These are phyloP conservation scores for Pythium guiyangense DNA, from an alignment of 352 stramenopile genomes.

Conservation along the genomic window DNA sequence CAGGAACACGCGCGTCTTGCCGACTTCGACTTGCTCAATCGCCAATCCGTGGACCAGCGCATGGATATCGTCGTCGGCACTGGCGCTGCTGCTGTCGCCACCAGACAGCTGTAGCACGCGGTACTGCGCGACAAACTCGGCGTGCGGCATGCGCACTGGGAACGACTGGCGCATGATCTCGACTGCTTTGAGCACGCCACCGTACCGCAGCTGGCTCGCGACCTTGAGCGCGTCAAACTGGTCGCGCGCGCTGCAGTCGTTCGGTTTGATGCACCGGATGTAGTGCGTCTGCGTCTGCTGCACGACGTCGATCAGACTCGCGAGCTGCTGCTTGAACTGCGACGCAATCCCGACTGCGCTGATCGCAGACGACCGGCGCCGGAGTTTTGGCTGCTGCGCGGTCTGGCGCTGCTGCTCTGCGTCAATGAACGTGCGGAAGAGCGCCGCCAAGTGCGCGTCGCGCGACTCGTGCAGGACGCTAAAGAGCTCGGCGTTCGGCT, in stretches of 20 bases:
- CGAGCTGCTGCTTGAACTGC: constrained; percentile 93
- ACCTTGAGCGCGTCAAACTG: constrained; percentile 87
- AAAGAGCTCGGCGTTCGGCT: constrained; percentile 74
- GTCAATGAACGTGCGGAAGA: constrained; percentile 73
- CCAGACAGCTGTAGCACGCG: constrained; percentile 11
- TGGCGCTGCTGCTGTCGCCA: background rate
- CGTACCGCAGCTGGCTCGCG: constrained; percentile 74
- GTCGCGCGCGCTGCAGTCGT: constrained; percentile 89
- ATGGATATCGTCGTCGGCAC: background rate
- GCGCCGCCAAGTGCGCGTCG: constrained; percentile 44
- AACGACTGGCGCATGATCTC: constrained; percentile 84
- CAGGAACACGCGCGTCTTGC: constrained; percentile 70
- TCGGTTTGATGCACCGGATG: constrained; percentile 98
- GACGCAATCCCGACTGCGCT: constrained; percentile 78
- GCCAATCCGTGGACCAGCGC: constrained; percentile 1
- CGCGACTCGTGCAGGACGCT: constrained; percentile 58
- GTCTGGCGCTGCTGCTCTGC: constrained; percentile 25
- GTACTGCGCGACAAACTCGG: constrained; percentile 63
- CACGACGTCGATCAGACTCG: constrained; percentile 90
- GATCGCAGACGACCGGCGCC: constrained; percentile 65
- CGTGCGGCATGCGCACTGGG: constrained; percentile 70
- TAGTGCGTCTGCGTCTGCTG: constrained; percentile 96
- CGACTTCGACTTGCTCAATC: constrained; percentile 47
- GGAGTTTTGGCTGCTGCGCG: constrained; percentile 41
- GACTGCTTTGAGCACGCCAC: constrained; percentile 79